phyloP scores from a whole-genome alignment of 2,329 filamentous ascomycete genomes.

The Aspergillus sp. region DNA sequence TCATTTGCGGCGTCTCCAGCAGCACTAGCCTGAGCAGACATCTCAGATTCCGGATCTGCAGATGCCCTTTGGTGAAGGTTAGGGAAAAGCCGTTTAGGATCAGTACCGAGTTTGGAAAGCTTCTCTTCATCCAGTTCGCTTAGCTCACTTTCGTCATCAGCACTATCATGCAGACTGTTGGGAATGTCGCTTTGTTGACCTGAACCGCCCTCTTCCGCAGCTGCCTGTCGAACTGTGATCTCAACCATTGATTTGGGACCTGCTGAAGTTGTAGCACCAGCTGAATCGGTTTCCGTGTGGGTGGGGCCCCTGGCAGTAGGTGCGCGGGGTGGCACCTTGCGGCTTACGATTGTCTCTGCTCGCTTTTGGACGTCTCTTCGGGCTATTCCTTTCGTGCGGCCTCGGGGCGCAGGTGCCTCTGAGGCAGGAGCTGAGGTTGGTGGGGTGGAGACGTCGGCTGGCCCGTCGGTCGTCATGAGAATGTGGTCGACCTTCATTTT shows the following conservation, averaged over 20 bases:
- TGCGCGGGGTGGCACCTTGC: conserved; percentile 33
- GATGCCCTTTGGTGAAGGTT: conserved; percentile 24
- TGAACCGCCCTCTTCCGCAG: conserved; percentile 46
- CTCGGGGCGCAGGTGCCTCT: conserved; percentile 36
- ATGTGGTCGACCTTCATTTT: conserved; percentile 50
- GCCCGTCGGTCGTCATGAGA: conserved; percentile 39
- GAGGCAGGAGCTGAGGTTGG: conserved; percentile 32
- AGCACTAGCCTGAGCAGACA: conserved; percentile 21
- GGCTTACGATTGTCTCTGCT: conserved; percentile 57
- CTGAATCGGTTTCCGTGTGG: conserved; percentile 23
- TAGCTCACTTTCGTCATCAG: conserved; percentile 68
- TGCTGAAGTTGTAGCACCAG: conserved; percentile 42
- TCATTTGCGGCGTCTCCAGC: conserved; percentile 24
- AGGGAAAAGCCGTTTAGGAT: conserved; percentile 26
- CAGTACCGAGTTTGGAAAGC: conserved; percentile 26
- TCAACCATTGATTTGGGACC: conserved; percentile 26
- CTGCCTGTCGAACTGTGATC: not conserved
- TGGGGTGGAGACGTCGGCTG: conserved; percentile 31
- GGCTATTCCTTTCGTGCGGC: conserved; percentile 58
- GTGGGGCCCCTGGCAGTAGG: conserved; percentile 24
- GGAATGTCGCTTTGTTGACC: conserved; percentile 53
- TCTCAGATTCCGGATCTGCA: conserved; percentile 26
- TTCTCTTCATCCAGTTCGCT: conserved; percentile 57
- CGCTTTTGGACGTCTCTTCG: conserved; percentile 59
- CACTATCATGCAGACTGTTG: conserved; percentile 64